These are phyloP conservation scores for Recurvomyces mirabilis DNA, from an alignment of 495 filamentous ascomycete species.

Conservation along the genomic window DNA sequence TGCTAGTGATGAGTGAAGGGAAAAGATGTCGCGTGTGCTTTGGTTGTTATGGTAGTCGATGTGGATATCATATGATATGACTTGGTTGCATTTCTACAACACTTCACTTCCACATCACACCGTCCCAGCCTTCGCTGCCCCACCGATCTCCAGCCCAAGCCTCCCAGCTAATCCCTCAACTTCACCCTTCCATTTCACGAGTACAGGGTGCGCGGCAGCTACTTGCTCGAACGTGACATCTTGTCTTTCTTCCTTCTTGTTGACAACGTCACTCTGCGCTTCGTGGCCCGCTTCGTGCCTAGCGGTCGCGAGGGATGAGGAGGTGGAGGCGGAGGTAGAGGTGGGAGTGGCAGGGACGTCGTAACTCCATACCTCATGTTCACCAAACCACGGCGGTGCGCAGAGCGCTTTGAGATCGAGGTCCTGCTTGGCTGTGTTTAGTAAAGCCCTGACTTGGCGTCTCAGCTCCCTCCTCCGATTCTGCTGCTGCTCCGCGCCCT, in stretches of 20 bases:
- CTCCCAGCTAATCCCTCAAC: conserved; percentile 37
- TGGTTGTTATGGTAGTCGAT: too few relatives aligned
- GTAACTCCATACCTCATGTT: conserved; percentile 54
- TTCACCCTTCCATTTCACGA: conserved; percentile 43
- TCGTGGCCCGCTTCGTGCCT: too few relatives aligned
- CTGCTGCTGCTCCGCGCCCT: conserved; percentile 13
- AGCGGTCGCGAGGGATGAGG: too few relatives aligned
- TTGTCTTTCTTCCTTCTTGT: conserved; percentile 26
- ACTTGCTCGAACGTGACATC: conserved; percentile 41
- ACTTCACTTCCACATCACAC: background rate
- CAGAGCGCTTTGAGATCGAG: conserved; percentile 54
- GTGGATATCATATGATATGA: too few relatives aligned
- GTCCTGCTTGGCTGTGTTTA: conserved; percentile 53
- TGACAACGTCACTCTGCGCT: too few relatives aligned
- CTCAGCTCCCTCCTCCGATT: conserved; percentile 36
- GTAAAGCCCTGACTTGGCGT: too few relatives aligned
- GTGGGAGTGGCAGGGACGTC: conserved; percentile 30
- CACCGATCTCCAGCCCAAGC: conserved; percentile 21
- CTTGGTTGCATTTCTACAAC: too few relatives aligned
- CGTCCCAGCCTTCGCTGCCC: background rate
- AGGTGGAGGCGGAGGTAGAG: too few relatives aligned
- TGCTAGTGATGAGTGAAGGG: too few relatives aligned
- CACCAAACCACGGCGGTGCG: conserved; percentile 45
- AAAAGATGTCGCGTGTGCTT: too few relatives aligned
- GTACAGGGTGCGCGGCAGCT: conserved; percentile 47